Evolutionary conservation across 805 yeast genomes (phyloP).

Genomic region (Candida maesae): DNA sequence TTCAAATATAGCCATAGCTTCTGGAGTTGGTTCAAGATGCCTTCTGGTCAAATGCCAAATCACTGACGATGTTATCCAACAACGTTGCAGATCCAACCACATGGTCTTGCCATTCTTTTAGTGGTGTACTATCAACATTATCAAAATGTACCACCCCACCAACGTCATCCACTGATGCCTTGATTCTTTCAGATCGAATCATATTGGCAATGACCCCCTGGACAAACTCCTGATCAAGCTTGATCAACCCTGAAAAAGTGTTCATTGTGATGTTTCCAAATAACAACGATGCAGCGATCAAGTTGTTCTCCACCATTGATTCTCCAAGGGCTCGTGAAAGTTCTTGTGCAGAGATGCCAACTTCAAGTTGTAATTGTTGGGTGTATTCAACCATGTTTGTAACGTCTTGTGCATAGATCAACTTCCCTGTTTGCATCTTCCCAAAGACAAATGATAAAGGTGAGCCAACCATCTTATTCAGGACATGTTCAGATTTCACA

Average conservation of each 20-base stretch:
- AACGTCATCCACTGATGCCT: slow-evolving; percentile 26
- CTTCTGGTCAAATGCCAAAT: slow-evolving; percentile 6
- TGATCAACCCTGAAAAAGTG: slow-evolving; percentile 14
- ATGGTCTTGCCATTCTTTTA: slow-evolving; percentile 24
- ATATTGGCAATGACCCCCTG: slow-evolving; percentile 15
- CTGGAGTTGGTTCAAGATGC: background rate
- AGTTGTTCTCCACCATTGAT: slow-evolving; percentile 19
- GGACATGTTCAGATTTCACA: slow-evolving; percentile 5
- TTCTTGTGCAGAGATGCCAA: slow-evolving; percentile 4
- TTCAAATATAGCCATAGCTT: background rate
- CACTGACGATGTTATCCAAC: slow-evolving; percentile 22
- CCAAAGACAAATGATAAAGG: slow-evolving; percentile 14
- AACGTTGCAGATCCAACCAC: slow-evolving; percentile 20
- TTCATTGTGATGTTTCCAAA: slow-evolving; percentile 16
- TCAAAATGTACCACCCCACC: slow-evolving; percentile 17
- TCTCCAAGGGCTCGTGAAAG: slow-evolving; percentile 4
- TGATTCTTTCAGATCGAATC: slow-evolving; percentile 16
- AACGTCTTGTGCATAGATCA: slow-evolving; percentile 19
- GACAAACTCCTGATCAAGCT: slow-evolving; percentile 5
- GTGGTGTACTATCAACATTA: background rate
- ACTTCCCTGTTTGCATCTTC: slow-evolving; percentile 12
- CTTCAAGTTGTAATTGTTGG: slow-evolving; percentile 1
- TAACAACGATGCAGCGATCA: slow-evolving; percentile 13
- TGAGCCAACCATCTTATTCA: slow-evolving; percentile 3
- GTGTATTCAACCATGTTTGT: background rate